Evolutionary conservation across 169 alveolate genomes (phyloP), one percentile per base, ranked within the genome.

Genomic region (Babesia divergens): DNA sequence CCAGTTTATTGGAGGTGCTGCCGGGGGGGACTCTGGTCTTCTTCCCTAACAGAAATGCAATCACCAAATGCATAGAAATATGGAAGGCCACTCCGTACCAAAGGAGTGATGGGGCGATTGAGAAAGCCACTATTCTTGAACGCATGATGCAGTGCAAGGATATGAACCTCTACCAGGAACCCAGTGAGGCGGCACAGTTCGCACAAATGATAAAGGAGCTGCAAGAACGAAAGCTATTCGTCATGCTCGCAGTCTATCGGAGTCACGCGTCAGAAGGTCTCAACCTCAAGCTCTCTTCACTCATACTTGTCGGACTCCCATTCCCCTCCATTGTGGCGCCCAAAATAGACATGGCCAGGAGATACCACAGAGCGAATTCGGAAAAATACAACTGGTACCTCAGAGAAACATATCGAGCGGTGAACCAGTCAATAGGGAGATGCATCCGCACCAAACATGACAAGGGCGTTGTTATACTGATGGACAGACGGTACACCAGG

Each of bases 351-450:
- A 52, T 49, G 35, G 35, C 84, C 20, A 43, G 74, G 42, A 43
- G 84, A 62, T 72, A 50, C 58, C 49, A 64, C 58, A 46, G 32
- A 16, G 62, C 64, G 37, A 18, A 29, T 7, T 42, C 58, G 7
- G 91, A 90, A 44, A 32, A 35, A 37, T 70, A 70, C 65, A 59
- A 70, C 55, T 96, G 98, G 98, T 95, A 95, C 88, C 70, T 84
- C 51, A 87, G 91, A 66, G 94, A 94, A 64, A 97, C 98, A 1
- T 91, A 91, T 47, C 86, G 98, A 58, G 96, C 98, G 16, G 94
- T 93, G 26, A 97, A 97, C 81, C 97, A 97, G 79, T 93, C 98
- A 3, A 88, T 97, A 18, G 99, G 99, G 37, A 90, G 99, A 62
- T 97, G 95, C 32, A 93, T 97, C 37, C 91, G 99, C 34, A 98